Percentiles rank a stretch among this genome's conserved stretches.
These are phyloP conservation scores for Neopestalotiopsis sp. DNA, from an alignment of 2,329 filamentous ascomycete genomes.

Conservation along the genomic window DNA sequence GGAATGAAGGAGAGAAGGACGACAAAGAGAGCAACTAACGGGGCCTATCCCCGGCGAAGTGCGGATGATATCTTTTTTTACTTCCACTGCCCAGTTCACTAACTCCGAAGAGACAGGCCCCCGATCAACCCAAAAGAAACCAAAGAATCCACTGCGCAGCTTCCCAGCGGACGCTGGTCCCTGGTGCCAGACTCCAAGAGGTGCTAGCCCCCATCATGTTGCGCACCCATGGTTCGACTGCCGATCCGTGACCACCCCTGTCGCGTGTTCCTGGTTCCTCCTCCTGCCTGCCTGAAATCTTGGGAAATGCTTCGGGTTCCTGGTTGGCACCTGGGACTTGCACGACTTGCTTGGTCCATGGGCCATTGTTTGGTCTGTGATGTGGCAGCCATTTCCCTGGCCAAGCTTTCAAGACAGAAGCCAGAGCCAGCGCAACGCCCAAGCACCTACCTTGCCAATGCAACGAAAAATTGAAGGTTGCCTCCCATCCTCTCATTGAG, in stretches of 20 bases:
- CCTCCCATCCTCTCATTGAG: background rate
- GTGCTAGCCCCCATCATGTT: background rate
- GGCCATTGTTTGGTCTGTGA: background rate
- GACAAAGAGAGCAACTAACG: background rate
- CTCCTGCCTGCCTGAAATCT: background rate
- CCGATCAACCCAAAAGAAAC: background rate
- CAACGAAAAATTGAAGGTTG: background rate
- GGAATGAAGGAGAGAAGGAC: conserved; percentile 1
- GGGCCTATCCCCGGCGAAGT: background rate
- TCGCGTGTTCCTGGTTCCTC: background rate
- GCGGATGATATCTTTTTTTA: conserved; percentile 3
- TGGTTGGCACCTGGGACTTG: background rate
- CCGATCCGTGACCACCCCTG: background rate
- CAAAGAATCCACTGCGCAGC: background rate
- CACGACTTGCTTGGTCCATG: too few relatives aligned
- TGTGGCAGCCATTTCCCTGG: conserved; percentile 7
- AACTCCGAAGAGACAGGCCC: background rate
- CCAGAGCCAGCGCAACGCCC: background rate
- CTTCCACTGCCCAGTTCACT: background rate
- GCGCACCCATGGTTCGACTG: background rate
- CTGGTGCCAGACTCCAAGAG: background rate
- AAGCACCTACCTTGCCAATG: background rate
- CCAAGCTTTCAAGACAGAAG: background rate
- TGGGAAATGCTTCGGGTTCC: background rate
- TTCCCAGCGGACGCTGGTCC: background rate